Conservation (phyloP, 2,329 filamentous ascomycete species). For the Aspergillus aculeatinus region DNA sequence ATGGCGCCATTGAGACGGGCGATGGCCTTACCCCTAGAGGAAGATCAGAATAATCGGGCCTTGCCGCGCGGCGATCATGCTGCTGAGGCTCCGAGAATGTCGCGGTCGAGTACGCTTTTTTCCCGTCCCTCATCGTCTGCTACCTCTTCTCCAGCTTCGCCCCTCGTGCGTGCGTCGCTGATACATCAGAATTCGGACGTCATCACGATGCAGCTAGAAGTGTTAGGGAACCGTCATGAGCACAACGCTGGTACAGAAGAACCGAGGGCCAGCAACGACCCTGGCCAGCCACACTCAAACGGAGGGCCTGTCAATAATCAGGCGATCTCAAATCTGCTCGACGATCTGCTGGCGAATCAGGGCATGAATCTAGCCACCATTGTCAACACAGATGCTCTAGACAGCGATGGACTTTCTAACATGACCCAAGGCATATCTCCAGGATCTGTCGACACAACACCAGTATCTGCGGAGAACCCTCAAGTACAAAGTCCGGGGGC, state of each 20-base stretch:
- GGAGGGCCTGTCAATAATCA: conserved; percentile 23
- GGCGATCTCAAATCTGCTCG: conserved; percentile 38
- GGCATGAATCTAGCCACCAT: conserved; percentile 22
- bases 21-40: conserved; percentile 17
- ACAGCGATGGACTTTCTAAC: conserved; percentile 27
- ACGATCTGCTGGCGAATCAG: conserved; percentile 34
- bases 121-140: conserved; percentile 42
- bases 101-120: conserved; percentile 42
- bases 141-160: conserved; percentile 43
- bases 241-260: conserved; percentile 21
- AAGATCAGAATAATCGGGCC: not conserved
- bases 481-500: conserved; percentile 9
- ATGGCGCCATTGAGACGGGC: conserved; percentile 26
- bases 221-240: conserved; percentile 35
- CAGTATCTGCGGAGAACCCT: conserved; percentile 1
- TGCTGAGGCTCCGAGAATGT: conserved; percentile 26
- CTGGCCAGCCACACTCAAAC: conserved; percentile 14
- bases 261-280: conserved; percentile 15
- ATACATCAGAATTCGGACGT: conserved; percentile 45
- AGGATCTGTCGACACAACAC: conserved; percentile 13
- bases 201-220: conserved; percentile 46
- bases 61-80: conserved; percentile 8
- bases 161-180: conserved; percentile 43
- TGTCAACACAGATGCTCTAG: conserved; percentile 17
- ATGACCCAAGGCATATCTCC: conserved; percentile 21